A percentile compares a stretch with the other conserved stretches of the same genome.
phyloP scores from a whole-genome alignment of 441 rosid genomes.

The Euphorbia celastroides region DNA sequence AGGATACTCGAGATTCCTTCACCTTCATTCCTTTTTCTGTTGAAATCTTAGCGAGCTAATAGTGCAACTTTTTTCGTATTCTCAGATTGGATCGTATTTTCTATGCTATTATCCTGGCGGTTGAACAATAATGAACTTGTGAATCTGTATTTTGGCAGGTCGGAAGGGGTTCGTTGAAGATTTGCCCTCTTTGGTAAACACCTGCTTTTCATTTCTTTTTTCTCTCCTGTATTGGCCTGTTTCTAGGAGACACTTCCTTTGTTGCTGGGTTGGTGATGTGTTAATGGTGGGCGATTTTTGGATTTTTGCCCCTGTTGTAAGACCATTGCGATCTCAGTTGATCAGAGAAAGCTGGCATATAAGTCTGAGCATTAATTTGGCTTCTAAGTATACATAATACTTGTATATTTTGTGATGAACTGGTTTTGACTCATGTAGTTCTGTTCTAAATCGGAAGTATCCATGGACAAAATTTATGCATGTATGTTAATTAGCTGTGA shows the following conservation, averaged over 20 bases:
- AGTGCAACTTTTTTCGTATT: slow-evolving; percentile 9
- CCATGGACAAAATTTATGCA: not conserved
- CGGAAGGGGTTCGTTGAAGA: slow-evolving; percentile 60
- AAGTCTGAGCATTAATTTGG: not conserved
- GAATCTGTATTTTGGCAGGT: slow-evolving; percentile 36
- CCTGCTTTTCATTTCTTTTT: slow-evolving; percentile 19
- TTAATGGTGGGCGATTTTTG: not conserved
- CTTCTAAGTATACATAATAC: slow-evolving; percentile 3
- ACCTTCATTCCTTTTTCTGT: not conserved
- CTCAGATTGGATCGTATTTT: not conserved
- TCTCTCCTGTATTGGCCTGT: slow-evolving; percentile 7
- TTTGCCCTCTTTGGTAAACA: slow-evolving; percentile 48
- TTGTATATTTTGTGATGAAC: not conserved
- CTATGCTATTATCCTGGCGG: slow-evolving; percentile 6
- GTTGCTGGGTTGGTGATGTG: not conserved
- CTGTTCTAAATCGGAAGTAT: not conserved
- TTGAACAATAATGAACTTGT: not conserved
- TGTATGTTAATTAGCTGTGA: not conserved
- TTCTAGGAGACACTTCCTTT: slow-evolving; percentile 7
- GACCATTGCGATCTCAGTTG: not conserved
- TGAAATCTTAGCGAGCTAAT: not conserved
- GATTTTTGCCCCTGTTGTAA: not conserved
- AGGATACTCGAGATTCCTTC: not conserved
- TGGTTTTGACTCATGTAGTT: not conserved
- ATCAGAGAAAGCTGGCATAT: not conserved